These are phyloP conservation scores for Lobulomyces angularis DNA, from an alignment of 192 early-diverging fungal genomes.

Conservation along the genomic window DNA sequence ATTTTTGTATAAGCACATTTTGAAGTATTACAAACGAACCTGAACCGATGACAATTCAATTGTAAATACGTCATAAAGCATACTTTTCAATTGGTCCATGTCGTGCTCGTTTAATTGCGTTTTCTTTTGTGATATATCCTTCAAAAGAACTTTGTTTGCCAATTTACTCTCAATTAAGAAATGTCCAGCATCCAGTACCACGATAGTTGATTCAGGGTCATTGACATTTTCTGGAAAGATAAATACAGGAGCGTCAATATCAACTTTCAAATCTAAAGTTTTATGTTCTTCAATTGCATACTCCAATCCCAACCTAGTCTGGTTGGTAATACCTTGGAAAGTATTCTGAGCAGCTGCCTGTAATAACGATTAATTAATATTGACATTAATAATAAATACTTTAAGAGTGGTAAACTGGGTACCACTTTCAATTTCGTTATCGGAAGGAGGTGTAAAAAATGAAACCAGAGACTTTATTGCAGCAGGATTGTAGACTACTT, in stretches of 20 bases:
- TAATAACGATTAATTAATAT: conserved; percentile 18
- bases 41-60: conserved; percentile 70
- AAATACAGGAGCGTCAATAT: conserved; percentile 93
- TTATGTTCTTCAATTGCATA: conserved; percentile 80
- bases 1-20: conserved; percentile 4
- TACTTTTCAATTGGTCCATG: conserved; percentile 55
- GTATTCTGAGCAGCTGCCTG: conserved; percentile 65
- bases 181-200: conserved; percentile 66
- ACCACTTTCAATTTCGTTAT: conserved; percentile 59
- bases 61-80: conserved; percentile 86
- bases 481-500: conserved; percentile 76
- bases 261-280: conserved; percentile 80
- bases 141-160: conserved; percentile 52
- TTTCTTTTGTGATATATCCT: conserved; percentile 56
- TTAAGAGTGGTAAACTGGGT: conserved; percentile 26
- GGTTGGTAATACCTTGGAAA: conserved; percentile 71
- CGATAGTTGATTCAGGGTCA: neutral
- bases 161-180: conserved; percentile 78
- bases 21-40: conserved; percentile 22
- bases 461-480: conserved; percentile 59
- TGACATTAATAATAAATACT: conserved; percentile 37
- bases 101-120: conserved; percentile 47
- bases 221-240: conserved; percentile 58
- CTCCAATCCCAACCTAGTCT: conserved; percentile 77
- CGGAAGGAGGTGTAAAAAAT: conserved; percentile 73